These are phyloP conservation scores for Arabidopsis lyrata DNA, from an alignment of 441 rosid species.

Conservation along the genomic window DNA sequence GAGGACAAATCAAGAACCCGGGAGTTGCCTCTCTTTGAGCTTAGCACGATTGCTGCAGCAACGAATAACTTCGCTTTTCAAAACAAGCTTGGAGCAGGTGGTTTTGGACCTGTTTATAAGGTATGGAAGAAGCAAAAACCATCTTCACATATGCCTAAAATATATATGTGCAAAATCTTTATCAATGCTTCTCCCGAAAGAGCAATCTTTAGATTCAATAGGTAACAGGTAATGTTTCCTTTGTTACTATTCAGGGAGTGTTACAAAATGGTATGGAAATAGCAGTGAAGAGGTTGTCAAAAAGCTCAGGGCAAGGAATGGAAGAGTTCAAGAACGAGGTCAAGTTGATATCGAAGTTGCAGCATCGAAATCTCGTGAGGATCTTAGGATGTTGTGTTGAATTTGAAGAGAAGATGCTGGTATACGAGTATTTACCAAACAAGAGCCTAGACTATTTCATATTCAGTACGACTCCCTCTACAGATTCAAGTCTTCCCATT, in stretches of 20 bases:
- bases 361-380: conserved; percentile 74
- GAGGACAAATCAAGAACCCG: conserved; percentile 43
- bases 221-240: not conserved
- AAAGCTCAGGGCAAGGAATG: conserved; percentile 60
- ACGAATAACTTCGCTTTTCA: conserved; percentile 48
- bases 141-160: not conserved
- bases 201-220: not conserved
- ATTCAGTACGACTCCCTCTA: conserved; percentile 47
- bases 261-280: conserved; percentile 55
- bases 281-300: conserved; percentile 67
- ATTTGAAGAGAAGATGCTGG: conserved; percentile 57
- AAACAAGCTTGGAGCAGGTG: conserved; percentile 63
- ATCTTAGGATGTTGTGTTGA: conserved; percentile 64
- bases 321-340: conserved; percentile 71
- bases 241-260: conserved; percentile 50
- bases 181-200: not conserved
- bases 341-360: conserved; percentile 59
- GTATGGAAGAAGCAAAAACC: conserved; percentile 37
- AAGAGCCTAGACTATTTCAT: conserved; percentile 63
- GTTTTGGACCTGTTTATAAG: conserved; percentile 61
- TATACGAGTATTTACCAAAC: conserved; percentile 67
- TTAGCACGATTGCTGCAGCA: conserved; percentile 46
- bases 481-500: not conserved
- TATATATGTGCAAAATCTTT: not conserved
- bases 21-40: conserved; percentile 53